These are phyloP conservation scores for Parasarocladium wereldwijsianum DNA, from an alignment of 2,329 filamentous ascomycete genomes.

Conservation along the genomic window DNA sequence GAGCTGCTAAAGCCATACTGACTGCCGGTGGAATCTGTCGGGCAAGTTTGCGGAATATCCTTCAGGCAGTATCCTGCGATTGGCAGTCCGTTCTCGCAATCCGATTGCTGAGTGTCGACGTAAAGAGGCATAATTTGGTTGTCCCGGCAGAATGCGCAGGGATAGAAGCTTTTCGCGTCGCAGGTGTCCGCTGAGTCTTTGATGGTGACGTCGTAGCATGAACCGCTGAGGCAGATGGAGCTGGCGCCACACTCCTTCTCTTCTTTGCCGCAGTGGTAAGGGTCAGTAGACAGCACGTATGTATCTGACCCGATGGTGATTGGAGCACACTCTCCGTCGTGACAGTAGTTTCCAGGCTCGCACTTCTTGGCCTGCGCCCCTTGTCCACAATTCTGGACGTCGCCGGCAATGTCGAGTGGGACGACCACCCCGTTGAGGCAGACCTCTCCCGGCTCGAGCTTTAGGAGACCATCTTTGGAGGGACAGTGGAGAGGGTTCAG, in stretches of 20 bases:
- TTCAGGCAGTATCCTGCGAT: conserved; percentile 1
- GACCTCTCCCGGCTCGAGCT: conserved; percentile 1
- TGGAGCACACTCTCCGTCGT: neutral
- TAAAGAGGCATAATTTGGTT: neutral
- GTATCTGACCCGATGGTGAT: conserved; percentile 1
- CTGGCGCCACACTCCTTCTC: neutral
- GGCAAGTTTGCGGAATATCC: conserved; percentile 1
- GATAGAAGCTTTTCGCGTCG: neutral
- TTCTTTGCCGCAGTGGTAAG: conserved; percentile 1
- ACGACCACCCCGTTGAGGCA: conserved; percentile 1
- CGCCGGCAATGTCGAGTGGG: neutral
- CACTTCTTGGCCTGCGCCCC: neutral
- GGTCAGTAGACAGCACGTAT: conserved; percentile 1
- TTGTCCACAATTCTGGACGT: neutral
- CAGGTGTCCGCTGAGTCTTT: neutral
- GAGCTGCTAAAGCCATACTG: neutral
- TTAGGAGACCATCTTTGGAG: neutral
- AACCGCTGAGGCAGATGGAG: neutral
- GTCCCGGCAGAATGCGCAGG: neutral
- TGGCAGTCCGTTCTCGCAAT: neutral
- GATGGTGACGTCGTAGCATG: neutral
- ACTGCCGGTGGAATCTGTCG: neutral
- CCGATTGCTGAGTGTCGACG: neutral
- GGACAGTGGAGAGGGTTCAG: conserved; percentile 1
- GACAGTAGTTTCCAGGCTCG: conserved; percentile 2